Conservation (phyloP, 2,329 filamentous ascomycete species). For the Didymella sp. region DNA sequence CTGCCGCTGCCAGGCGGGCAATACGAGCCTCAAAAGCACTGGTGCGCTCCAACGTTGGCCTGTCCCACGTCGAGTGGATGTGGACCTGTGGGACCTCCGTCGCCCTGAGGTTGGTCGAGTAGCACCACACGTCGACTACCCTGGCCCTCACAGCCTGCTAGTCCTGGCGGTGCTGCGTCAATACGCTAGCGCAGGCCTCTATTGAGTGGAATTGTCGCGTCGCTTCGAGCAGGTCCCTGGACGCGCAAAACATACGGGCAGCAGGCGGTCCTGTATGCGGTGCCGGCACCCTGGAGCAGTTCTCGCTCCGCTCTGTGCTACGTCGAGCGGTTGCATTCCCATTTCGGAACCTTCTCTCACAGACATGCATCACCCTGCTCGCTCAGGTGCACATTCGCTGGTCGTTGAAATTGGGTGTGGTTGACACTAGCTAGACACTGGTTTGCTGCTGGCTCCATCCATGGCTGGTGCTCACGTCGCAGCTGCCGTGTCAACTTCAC, state of each 20-base stretch:
- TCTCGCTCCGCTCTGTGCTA: slow-evolving; percentile 28
- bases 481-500: slow-evolving; percentile 15
- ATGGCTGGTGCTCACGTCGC: slow-evolving; percentile 4
- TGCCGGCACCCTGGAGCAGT: slow-evolving; percentile 37
- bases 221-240: slow-evolving; percentile 14
- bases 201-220: slow-evolving; percentile 23
- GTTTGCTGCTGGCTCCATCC: slow-evolving; percentile 4
- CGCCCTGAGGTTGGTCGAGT: slow-evolving; percentile 8
- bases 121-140: slow-evolving; percentile 8
- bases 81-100: slow-evolving; percentile 4
- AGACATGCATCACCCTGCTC: slow-evolving; percentile 16
- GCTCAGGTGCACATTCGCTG: slow-evolving; percentile 16
- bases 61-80: slow-evolving; percentile 9
- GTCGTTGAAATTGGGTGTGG: slow-evolving; percentile 35
- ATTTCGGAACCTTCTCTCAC: slow-evolving; percentile 16
- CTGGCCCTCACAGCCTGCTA: slow-evolving; percentile 14
- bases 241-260: slow-evolving; percentile 22
- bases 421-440: slow-evolving; percentile 20
- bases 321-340: slow-evolving; percentile 27
- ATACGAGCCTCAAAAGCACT: slow-evolving; percentile 8
- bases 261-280: slow-evolving; percentile 13
- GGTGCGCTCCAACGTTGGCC: slow-evolving; percentile 6
- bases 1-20: slow-evolving; percentile 14
- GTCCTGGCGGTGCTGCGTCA: slow-evolving; percentile 8
- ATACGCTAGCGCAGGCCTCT: slow-evolving; percentile 26